These are phyloP conservation scores for Vaccinium myrtillus DNA, from an alignment of 148 eudicot species.

Conservation along the genomic window DNA sequence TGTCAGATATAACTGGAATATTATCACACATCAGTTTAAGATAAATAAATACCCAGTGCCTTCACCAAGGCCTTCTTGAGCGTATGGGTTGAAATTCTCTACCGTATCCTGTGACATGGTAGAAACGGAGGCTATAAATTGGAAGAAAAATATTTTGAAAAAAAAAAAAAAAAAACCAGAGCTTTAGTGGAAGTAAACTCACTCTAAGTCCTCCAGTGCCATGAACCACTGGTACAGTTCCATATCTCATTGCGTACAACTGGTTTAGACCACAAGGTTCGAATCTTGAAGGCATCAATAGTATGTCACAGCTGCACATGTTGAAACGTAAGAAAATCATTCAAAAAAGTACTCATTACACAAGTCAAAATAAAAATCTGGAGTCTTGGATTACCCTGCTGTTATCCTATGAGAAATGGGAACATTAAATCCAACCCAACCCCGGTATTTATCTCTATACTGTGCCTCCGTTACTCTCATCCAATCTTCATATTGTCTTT, in stretches of 20 bases:
- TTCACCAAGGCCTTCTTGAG: constrained; percentile 65
- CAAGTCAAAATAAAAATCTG: background rate
- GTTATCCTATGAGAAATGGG: constrained; percentile 94
- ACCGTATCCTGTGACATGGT: constrained; percentile 74
- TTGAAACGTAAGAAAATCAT: constrained; percentile 12
- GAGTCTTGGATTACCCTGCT: constrained; percentile 66
- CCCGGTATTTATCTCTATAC: constrained; percentile 71
- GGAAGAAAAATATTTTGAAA: background rate
- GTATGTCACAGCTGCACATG: constrained; percentile 80
- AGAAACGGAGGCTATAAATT: background rate
- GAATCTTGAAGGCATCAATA: constrained; percentile 98
- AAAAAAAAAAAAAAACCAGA: background rate
- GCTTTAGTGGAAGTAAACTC: constrained; percentile 21
- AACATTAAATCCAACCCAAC: constrained; percentile 97
- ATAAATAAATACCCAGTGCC: constrained; percentile 82
- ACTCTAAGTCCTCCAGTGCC: constrained; percentile 94
- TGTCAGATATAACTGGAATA: background rate
- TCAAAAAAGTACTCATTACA: background rate
- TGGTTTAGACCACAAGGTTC: constrained; percentile 99
- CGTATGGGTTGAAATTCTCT: constrained; percentile 77
- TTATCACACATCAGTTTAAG: background rate
- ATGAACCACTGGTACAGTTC: constrained; percentile 92
- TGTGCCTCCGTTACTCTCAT: constrained; percentile 73
- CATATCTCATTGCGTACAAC: constrained; percentile 97
- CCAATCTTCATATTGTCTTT: constrained; percentile 81